Conservation (phyloP, 106 monocot species). For the Gastrodia elata region DNA sequence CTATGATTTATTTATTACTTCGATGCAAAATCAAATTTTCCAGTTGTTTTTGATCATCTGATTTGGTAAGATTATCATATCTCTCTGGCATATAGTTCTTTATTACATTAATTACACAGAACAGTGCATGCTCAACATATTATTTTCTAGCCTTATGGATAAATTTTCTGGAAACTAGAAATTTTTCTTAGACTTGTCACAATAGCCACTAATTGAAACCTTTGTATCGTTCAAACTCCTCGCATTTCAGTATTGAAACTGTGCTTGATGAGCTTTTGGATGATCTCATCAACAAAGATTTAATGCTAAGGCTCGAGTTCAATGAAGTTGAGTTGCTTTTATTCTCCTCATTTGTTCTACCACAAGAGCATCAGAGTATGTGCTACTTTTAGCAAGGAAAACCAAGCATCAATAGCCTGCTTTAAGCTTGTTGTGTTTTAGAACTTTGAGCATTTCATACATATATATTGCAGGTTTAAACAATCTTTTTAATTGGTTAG, state of each 20-base stretch:
- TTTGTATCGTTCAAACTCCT: neutral
- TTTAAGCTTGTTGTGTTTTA: neutral
- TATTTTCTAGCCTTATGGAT: neutral
- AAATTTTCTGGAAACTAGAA: neutral
- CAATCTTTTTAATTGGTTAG: neutral
- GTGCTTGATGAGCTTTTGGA: slow-evolving; percentile 21
- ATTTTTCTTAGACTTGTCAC: neutral
- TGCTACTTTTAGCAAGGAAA: neutral
- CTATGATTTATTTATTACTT: neutral
- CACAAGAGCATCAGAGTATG: slow-evolving; percentile 36
- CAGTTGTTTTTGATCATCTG: neutral
- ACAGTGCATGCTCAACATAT: neutral
- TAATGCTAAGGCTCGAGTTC: slow-evolving; percentile 28
- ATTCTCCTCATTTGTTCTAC: slow-evolving; percentile 39
- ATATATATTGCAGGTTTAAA: neutral
- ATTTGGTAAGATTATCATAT: neutral
- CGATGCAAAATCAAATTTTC: neutral
- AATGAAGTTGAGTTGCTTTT: slow-evolving; percentile 41
- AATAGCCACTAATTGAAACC: neutral
- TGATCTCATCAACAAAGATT: slow-evolving; percentile 29
- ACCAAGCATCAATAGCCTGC: neutral
- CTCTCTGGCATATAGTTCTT: neutral
- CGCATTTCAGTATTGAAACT: slow-evolving; percentile 19
- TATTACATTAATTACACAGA: neutral
- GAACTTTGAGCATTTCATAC: neutral